Base-by-base conservation (phyloP, 805 yeast species). In the Metschnikowia vanudenii region DNA sequence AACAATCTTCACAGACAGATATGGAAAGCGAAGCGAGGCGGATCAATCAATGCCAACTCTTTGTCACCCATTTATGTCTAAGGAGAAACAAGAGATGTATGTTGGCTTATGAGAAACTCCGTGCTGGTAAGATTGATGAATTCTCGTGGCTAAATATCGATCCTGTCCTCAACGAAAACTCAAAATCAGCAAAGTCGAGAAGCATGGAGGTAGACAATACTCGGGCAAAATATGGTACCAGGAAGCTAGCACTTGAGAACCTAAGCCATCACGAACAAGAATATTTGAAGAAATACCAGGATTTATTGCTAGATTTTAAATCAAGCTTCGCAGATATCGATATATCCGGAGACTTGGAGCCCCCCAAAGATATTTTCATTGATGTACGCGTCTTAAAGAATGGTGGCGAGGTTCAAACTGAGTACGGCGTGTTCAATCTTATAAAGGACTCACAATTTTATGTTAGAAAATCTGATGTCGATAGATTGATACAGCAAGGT, bases 381-480 rank as follows among this genome's bases (percentile, higher is more conserved):
- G 99, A 92, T 59, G 98, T 94, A 4, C 72, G 99, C 47, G 98
- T 92, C 7, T 67, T 92, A 42, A 86, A 86, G 62, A 96, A 92
- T 58, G 97, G 96, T 0, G 99, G 99, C 1, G 98, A 94, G 61
- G 89, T 92, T 30, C 97, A 91, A 61, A 94, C 99, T 0, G 99
- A 92, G 63, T 92, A 92, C 58, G 99, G 97, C 18, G 96, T 89
- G 3, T 90, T 94, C 69, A 91, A 91, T 58, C 69, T 94, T 53
- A 88, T 95, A 2, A 92, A 91, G 59, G 92, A 92, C 63, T 87
- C 96, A 2, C 98, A 94, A 61, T 91, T 92, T 61, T 92, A 87
- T 61, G 97, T 92, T 16, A 75, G 99, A 48, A 92, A 88, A 55
- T 84, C 94, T 0, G 99, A 94, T 60, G 99, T 94, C 6, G 97